Base-by-base conservation (phyloP, 768 basidiomycete species). In the Suillus weaverae region DNA sequence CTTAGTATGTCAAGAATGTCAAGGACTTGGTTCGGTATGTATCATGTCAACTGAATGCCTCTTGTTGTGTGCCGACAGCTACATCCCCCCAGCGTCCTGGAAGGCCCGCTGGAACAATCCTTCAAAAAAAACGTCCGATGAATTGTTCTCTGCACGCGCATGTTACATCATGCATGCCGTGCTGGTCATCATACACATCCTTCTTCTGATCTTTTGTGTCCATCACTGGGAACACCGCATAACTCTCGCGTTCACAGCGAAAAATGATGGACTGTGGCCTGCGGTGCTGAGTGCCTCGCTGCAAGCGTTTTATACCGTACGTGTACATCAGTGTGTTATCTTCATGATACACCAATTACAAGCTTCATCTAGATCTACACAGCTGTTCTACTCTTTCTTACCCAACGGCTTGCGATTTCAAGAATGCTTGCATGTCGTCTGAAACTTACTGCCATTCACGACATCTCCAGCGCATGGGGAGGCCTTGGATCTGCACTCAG, bases 401-500 rank as follows among this genome's bases (percentile, higher is more conserved):
- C 69, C 8, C 69, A 70, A 50, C 61, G 53, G 50, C 63, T 70
- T 32, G 48, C 62, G 22, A n/a, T 70, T 33, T 39, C 60, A 9
- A 32, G 56, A n/a, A 57, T 26, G 13, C 33, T 70, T 1, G 26
- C 43, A 16, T 50, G 38, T 32, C 53, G 51, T 10, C 66, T 65
- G 44, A 70, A 59, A 35, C 53, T 70, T 3, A 68, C 70, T 2
- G 61, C 63, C 3, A 62, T 61, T 16, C 70, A 71, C 46, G 70
- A 71, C 38, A 43, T 60, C 22, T 41, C 56, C 30, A 51, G 44
- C 14, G 70, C 70, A 4, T 71, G 70, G 70, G 35, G 38, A 1
- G 70, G 70, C 16, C 60, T 71, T n/a, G 70, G 70, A 0, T 63
- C 70, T 11, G 67, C 70, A 8, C 53, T 66, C n/a, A 39, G 46